Base-by-base conservation (phyloP, 306 rosid species). In the Glycine latifolia region DNA sequence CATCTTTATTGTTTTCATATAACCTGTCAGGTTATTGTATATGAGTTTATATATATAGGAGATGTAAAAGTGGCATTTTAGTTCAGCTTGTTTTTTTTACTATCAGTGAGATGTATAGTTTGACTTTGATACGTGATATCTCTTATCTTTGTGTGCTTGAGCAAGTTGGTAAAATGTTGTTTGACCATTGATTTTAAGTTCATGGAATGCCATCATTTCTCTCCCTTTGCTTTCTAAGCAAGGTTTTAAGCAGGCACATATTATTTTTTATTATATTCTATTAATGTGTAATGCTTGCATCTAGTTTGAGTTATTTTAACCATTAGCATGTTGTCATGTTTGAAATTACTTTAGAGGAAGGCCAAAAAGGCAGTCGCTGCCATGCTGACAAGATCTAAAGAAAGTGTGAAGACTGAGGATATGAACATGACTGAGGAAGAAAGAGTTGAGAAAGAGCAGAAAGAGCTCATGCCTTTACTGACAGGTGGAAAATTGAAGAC, bases 341-440 rank as follows among this genome's bases (percentile, higher is more conserved):
- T 62, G 65, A 58, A 77, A 62, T 75, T 84, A 67, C 55, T 46
- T 62, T 76, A 96, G 99, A 54, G 86, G 75, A 95, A 85, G 84
- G 99, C 99, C 63, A 91, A 87, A 89, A 91, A 87, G 84, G 99
- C 98, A 71, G 98, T 95, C 83, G 93, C 88, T 58, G 99, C 91
- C 48, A 95, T 95, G 99, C 92, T 96, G 66, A 87, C 95, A 71
- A 92, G 99, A 89, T 90, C 97, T 50, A 79, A 92, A 87, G 99
- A 91, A 86, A 82, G 77, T 58, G 90, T 78, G 87, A 77, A 44
- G 66, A 77, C 83, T 72, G 94, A 87, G 70, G 97, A 93, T 80
- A 81, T n/a, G 76, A 61, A 88, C 78, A 81, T 91, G 86, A 92
- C 86, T 3, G 94, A 85, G 81, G 98, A 89, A 79, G 94, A 93